Conservation (phyloP, 768 basidiomycete species). For the Tricholomella constricta region DNA sequence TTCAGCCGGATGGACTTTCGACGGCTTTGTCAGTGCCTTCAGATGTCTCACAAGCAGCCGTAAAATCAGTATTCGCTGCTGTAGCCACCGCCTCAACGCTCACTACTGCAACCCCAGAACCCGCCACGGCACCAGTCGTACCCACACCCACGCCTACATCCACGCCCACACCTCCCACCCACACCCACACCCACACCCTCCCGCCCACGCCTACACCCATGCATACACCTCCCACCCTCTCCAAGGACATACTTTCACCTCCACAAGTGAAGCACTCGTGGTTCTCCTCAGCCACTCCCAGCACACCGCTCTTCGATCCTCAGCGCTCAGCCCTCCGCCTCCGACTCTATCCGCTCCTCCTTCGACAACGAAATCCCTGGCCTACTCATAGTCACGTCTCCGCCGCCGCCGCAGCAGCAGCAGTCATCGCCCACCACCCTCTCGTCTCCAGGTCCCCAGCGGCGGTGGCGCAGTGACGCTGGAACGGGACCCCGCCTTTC, state of each 20-base stretch:
- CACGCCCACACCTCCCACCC: no score
- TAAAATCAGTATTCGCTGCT: no score
- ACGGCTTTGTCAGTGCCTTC: slow-evolving; percentile 5
- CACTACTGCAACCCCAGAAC: no score
- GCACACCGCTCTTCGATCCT: not conserved
- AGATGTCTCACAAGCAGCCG: not conserved
- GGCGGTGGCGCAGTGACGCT: slow-evolving; percentile 11
- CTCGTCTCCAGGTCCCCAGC: slow-evolving; percentile 10
- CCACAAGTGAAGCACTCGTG: slow-evolving; percentile 22
- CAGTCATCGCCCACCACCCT: slow-evolving; percentile 12
- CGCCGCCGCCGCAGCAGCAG: no score
- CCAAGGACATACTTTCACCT: not conserved
- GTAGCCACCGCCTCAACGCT: no score
- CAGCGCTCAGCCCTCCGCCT: slow-evolving; percentile 7
- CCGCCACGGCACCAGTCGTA: not conserved
- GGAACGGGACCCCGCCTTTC: slow-evolving; percentile 21
- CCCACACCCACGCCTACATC: not conserved
- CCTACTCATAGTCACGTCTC: slow-evolving; percentile 2
- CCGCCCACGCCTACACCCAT: no score
- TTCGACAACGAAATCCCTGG: slow-evolving; percentile 34
- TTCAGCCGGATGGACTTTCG: not conserved
- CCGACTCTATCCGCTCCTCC: slow-evolving; percentile 19
- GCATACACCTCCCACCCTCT: not conserved
- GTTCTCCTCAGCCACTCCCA: slow-evolving; percentile 18
- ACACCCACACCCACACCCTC: no score